Evolutionary conservation across 2,329 filamentous ascomycete species (phyloP).

Genomic region (Colletotrichum sp.): DNA sequence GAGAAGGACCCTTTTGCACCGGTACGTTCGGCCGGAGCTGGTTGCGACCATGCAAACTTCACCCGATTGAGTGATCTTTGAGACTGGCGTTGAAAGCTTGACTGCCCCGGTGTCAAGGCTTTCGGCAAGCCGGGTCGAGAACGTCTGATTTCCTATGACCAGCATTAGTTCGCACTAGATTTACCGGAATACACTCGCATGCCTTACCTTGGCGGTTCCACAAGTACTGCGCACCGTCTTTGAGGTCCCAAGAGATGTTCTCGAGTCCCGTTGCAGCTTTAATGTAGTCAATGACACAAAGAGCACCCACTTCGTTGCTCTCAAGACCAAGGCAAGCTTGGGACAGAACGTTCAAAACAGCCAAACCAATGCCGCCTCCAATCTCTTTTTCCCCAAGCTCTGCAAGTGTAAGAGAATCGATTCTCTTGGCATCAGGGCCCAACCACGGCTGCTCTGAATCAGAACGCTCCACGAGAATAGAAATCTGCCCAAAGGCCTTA

Average conservation of each 20-base stretch:
- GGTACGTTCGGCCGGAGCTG: neutral
- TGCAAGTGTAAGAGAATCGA: neutral
- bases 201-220: neutral
- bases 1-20: neutral
- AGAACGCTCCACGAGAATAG: neutral
- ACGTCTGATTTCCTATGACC: neutral
- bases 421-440: neutral
- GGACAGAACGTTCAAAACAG: neutral
- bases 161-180: neutral
- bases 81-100: neutral
- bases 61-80: neutral
- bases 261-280: neutral
- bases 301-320: neutral
- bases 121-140: neutral
- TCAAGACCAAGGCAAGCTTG: neutral
- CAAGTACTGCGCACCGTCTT: neutral
- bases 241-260: neutral
- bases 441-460: neutral
- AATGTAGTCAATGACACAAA: neutral
- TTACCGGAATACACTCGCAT: neutral
- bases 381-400: neutral
- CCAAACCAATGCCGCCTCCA: neutral
- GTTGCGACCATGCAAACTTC: neutral
- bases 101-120: neutral
- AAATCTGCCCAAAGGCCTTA: neutral